Base-by-base conservation (phyloP, 768 basidiomycete species). In the Phlebiopsis gigantea region DNA sequence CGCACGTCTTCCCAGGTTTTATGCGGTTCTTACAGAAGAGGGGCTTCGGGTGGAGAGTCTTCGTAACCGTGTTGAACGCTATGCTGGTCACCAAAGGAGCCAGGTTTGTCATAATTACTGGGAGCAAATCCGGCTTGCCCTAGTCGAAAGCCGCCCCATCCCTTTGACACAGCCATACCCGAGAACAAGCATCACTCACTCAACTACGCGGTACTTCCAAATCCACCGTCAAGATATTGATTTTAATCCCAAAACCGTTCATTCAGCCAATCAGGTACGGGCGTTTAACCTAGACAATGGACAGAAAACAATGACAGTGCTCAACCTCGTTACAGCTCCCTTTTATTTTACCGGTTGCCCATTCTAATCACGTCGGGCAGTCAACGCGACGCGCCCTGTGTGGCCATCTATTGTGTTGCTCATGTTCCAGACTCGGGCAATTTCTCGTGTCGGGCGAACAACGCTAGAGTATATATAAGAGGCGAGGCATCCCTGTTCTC, bases 1-100 rank as follows among this genome's bases (percentile, higher is more conserved):
- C 67, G 19, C 71, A 80, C 39, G 85, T 86, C 22, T 84, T 85
- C 63, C 82, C 83, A 28, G 75, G 76, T 1, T 84, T 87, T 65
- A 65, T 73, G 4, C 29, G 42, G 14, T 87, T 85, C 62, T 62
- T 88, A 52, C 71, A 72, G 54, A 62, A 57, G 15, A 68, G 72
- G 46, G 79, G 80, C 19, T 46, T 66, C 28, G 66, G 67, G 0
- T 83, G 82, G 79, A 67, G 65, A 61, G 8, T 75, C 14, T 79
- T 83, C 60, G 75, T 67, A n/a, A 54, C 17, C 19, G 44, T 75
- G 14, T 58, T 82, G 5, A 65, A 70, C 12, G 68, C 31, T 14
- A 34, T 68, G 66, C 77, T 77, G 57, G 62, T 62, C 10, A 53
- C 55, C 12, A 64, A 69, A 10, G 79, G 79, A 5, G 72, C 76